Percentiles rank a stretch among this genome's conserved stretches.
Conservation (phyloP, 805 yeast species). For the Hanseniaspora lindneri region DNA sequence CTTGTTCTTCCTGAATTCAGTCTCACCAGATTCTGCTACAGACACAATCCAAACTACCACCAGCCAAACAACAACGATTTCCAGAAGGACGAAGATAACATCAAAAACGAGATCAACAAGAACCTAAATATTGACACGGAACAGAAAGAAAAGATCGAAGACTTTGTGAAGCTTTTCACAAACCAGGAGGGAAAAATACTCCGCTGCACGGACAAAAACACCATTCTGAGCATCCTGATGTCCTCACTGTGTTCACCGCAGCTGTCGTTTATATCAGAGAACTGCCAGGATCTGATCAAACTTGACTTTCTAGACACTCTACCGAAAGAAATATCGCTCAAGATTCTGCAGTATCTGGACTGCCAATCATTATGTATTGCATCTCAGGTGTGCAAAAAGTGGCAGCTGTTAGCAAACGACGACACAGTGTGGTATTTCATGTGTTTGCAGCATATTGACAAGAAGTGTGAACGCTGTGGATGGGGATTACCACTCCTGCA, state of each 20-base stretch:
- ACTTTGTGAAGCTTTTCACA: constrained; percentile 6
- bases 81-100: not conserved
- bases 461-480: constrained; percentile 95
- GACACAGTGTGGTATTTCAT: constrained; percentile 96
- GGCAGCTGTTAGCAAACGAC: constrained; percentile 88
- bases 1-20: constrained; percentile 32
- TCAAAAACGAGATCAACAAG: not conserved
- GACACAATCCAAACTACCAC: constrained; percentile 83
- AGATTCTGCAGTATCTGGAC: constrained; percentile 77
- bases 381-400: constrained; percentile 76
- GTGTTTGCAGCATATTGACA: constrained; percentile 96
- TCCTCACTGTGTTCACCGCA: constrained; percentile 93
- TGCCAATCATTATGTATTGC: constrained; percentile 89
- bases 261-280: constrained; percentile 70
- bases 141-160: constrained; percentile 6
- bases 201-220: constrained; percentile 43
- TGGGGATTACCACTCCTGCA: constrained; percentile 97
- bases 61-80: constrained; percentile 29
- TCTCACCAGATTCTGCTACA: constrained; percentile 66
- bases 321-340: constrained; percentile 76
- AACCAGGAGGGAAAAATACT: not conserved
- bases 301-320: constrained; percentile 79
- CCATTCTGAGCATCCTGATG: constrained; percentile 71
- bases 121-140: not conserved
- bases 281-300: constrained; percentile 64